Base-by-base conservation (phyloP, 2,329 filamentous ascomycete species). In the Monilinia fructigena region DNA sequence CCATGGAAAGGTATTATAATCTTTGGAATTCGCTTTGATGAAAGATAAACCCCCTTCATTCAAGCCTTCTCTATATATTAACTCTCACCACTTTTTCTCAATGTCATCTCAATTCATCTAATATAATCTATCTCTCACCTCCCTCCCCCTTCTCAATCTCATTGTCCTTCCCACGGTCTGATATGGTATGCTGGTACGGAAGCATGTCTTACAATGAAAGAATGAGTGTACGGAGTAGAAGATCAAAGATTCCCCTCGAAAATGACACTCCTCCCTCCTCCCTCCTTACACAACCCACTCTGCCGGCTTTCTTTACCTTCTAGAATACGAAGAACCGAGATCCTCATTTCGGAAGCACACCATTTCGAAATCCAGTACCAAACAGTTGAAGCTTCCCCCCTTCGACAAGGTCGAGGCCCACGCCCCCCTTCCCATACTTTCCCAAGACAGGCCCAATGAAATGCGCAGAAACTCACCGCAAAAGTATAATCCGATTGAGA, bases 241-340 rank as follows among this genome's bases (percentile, higher is more conserved):
- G 18, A 42, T 59, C 26, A 23, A 14, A 11, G 14, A 12, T 35
- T n/a, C 40, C 40, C 55, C 42, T 59, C 55, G 26, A 5, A 59
- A 59, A 48, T 59, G 56, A 18, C 56, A 59, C 26, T 42, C 38
- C 35, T 35, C 31, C 31, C 31, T 35, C 31, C 38, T 40, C 42
- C 6, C 7, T 20, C 28, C 56, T 47, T 23, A 59, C 56, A 48
- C 42, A 59, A 59, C 26, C 56, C 56, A 59, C 56, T 59, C 56
- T 59, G 42, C 42, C 56, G 56, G 56, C 35, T 59, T 35, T 59
- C 56, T 38, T 35, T 23, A 11, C 28, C 56, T 60, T 60, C 56
- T 50, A 60, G 56, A 60, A 60, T 60, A 60, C 56, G 56, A 60
- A 60, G 56, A 60, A 48, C 28, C 56, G 56, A 35, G 3, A 38